These are phyloP conservation scores for Sporothrix pallida DNA, from an alignment of 2,329 filamentous ascomycete genomes.

Conservation along the genomic window DNA sequence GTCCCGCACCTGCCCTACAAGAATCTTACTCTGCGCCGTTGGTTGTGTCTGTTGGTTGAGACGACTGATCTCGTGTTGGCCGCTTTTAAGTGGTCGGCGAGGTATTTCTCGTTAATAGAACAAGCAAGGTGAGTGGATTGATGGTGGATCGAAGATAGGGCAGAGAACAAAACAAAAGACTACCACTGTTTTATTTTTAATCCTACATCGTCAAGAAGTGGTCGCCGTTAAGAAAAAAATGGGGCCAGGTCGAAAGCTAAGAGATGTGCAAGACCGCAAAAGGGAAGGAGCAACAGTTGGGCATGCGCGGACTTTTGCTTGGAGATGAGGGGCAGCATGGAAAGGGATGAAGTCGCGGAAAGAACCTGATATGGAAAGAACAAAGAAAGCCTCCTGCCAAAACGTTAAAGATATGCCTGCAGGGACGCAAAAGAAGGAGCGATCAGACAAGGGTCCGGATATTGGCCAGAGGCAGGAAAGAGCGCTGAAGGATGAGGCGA, in stretches of 20 bases:
- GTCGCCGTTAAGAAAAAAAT: background rate
- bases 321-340: background rate
- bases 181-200: background rate
- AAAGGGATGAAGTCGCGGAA: constrained; percentile 10
- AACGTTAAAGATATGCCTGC: background rate
- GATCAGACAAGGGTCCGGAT: background rate
- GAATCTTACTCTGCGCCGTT: background rate
- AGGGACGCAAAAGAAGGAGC: background rate
- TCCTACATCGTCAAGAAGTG: background rate
- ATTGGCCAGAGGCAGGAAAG: background rate
- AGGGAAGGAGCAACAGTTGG: constrained; percentile 19
- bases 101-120: too few relatives aligned
- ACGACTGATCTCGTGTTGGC: background rate
- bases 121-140: too few relatives aligned
- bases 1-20: background rate
- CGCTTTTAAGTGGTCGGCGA: background rate
- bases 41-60: background rate
- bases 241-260: background rate
- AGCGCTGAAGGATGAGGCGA: background rate
- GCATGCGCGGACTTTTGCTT: background rate
- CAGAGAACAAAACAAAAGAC: too few relatives aligned
- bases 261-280: constrained; percentile 1
- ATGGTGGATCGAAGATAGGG: too few relatives aligned
- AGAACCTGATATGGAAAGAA: constrained; percentile 12
- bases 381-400: background rate